These are phyloP conservation scores for Teunomyces funiuensis DNA, from an alignment of 805 yeast species.

Conservation along the genomic window DNA sequence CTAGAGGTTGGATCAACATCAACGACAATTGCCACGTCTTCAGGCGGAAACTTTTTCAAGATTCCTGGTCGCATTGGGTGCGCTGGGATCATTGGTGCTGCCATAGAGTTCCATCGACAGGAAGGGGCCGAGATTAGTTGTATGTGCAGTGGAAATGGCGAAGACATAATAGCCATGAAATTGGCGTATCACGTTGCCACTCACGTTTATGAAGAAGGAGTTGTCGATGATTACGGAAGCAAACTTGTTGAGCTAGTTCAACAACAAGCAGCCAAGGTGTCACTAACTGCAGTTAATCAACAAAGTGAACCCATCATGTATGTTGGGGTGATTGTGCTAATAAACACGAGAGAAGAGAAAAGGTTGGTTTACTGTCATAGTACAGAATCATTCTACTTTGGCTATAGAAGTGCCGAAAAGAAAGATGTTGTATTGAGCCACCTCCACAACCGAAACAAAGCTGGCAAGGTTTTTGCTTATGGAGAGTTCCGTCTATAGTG, in stretches of 20 bases:
- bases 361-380: constrained; percentile 36
- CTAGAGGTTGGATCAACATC: constrained; percentile 16
- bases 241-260: constrained; percentile 18
- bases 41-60: constrained; percentile 56
- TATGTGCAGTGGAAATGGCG: constrained; percentile 58
- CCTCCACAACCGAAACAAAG: constrained; percentile 11
- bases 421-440: constrained; percentile 27
- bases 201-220: constrained; percentile 13
- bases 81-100: constrained; percentile 51
- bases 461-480: constrained; percentile 22
- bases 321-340: constrained; percentile 30
- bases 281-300: constrained; percentile 13
- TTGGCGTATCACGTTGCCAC: constrained; percentile 32
- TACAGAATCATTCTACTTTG: constrained; percentile 30
- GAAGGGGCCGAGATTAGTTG: constrained; percentile 27
- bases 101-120: constrained; percentile 26
- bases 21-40: constrained; percentile 39
- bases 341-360: constrained; percentile 13
- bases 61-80: constrained; percentile 53
- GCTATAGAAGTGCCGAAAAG: constrained; percentile 14
- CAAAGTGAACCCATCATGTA: constrained; percentile 19
- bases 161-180: constrained; percentile 47
- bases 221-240: constrained; percentile 16
- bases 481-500: constrained; percentile 24
- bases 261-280: constrained; percentile 9